Conservation (phyloP, 108 stramenopile species). For the Pseudonitzschia multistriata region DNA sequence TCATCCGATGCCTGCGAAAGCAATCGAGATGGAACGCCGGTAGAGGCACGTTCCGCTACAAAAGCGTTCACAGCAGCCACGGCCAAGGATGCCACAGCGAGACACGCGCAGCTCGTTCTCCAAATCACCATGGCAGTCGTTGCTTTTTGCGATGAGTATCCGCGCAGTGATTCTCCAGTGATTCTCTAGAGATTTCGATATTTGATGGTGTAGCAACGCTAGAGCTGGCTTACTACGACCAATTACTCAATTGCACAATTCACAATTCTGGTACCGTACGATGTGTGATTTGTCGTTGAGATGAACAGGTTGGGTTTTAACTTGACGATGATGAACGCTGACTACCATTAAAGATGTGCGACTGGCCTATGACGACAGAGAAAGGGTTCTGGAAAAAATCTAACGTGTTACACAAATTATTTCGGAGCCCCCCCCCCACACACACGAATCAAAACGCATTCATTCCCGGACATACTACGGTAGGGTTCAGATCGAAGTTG, state of each 20-base stretch:
- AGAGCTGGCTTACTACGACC: too few species aligned
- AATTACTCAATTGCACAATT: too few species aligned
- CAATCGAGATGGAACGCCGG: not conserved
- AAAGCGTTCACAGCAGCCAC: constrained; percentile 10
- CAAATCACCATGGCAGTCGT: not conserved
- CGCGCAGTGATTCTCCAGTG: not conserved
- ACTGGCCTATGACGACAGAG: not conserved
- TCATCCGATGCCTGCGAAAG: constrained; percentile 4
- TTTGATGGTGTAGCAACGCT: too few species aligned
- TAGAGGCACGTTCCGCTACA: not conserved
- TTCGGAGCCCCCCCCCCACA: not conserved
- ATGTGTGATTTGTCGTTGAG: too few species aligned
- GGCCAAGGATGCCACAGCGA: not conserved
- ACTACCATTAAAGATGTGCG: too few species aligned
- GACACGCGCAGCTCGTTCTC: not conserved
- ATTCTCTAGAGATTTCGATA: too few species aligned
- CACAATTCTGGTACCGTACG: too few species aligned
- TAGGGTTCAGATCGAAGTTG: too few species aligned
- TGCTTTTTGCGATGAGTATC: not conserved
- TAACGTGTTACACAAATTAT: not conserved
- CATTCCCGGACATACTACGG: not conserved
- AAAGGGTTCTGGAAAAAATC: not conserved
- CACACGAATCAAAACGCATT: not conserved
- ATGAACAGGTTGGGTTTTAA: too few species aligned
- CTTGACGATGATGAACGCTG: too few species aligned